Evolutionary conservation across 331 rosid species (phyloP).

Genomic region (Phaseolus coccineus): DNA sequence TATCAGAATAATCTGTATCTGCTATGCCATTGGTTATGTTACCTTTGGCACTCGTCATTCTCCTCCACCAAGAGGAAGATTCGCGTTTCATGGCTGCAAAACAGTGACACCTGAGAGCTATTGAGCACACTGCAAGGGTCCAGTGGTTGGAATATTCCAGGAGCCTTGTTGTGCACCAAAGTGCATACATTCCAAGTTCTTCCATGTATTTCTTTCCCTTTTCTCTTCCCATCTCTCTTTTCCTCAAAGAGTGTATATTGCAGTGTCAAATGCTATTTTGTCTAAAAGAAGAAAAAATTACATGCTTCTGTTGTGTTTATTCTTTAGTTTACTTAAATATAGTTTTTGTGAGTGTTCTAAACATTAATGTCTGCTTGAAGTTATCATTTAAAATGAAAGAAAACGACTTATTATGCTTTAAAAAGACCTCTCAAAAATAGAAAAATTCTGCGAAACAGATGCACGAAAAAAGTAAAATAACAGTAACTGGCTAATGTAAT

Average conservation of each 20-base stretch:
- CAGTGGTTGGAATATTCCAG: constrained; percentile 22
- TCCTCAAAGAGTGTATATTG: too few relatives aligned
- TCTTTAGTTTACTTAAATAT: not conserved
- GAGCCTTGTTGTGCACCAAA: not conserved
- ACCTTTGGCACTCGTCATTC: not conserved
- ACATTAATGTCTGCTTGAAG: too few relatives aligned
- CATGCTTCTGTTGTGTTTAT: too few relatives aligned
- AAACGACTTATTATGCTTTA: too few relatives aligned
- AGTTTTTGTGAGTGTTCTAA: not conserved
- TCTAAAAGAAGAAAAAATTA: too few relatives aligned
- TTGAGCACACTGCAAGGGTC: not conserved
- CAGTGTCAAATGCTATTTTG: too few relatives aligned
- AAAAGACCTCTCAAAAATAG: too few relatives aligned
- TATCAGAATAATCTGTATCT: constrained; percentile 38
- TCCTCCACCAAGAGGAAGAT: constrained; percentile 27
- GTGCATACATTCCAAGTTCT: not conserved
- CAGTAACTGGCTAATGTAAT: too few relatives aligned
- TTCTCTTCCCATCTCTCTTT: too few relatives aligned
- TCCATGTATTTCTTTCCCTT: not conserved
- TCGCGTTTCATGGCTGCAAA: constrained; percentile 24
- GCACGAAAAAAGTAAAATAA: too few relatives aligned
- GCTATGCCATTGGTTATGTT: constrained; percentile 19
- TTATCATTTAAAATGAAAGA: too few relatives aligned
- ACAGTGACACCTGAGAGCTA: not conserved
- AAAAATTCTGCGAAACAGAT: too few relatives aligned